Percentiles rank a stretch among this genome's conserved stretches.
Conservation (phyloP, 768 basidiomycete species). For the Postia placenta region DNA sequence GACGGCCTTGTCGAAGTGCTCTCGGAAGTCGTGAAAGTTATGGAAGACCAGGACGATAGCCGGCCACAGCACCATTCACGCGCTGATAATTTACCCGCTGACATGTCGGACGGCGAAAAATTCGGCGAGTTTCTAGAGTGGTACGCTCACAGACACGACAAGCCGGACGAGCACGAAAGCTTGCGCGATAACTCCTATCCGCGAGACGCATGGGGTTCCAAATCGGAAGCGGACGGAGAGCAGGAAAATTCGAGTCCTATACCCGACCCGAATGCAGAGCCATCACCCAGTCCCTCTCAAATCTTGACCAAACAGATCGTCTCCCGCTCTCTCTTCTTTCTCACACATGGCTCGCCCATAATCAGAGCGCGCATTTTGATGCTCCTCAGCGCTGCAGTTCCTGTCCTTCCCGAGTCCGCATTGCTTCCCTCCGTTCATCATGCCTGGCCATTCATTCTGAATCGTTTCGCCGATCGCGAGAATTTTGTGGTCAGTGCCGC, state of each 20-base stretch:
- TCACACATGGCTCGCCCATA: slow-evolving; percentile 83
- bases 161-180: slow-evolving; percentile 12
- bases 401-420: slow-evolving; percentile 64
- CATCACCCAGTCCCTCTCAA: slow-evolving; percentile 64
- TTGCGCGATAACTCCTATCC: slow-evolving; percentile 47
- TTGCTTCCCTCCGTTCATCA: slow-evolving; percentile 82
- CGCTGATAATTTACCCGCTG: not conserved
- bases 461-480: slow-evolving; percentile 69
- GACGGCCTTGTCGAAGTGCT: slow-evolving; percentile 87
- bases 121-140: slow-evolving; percentile 59
- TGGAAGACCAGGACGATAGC: slow-evolving; percentile 48
- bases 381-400: slow-evolving; percentile 67
- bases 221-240: slow-evolving; percentile 18
- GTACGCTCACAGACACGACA: slow-evolving; percentile 46
- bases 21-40: slow-evolving; percentile 74
- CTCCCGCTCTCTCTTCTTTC: slow-evolving; percentile 79
- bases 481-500: slow-evolving; percentile 78
- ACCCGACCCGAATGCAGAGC: slow-evolving; percentile 37
- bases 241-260: slow-evolving; percentile 16
- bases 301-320: slow-evolving; percentile 79
- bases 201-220: slow-evolving; percentile 47
- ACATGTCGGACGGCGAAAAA: slow-evolving; percentile 24
- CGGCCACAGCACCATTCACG: slow-evolving; percentile 10
- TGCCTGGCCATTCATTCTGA: slow-evolving; percentile 93
- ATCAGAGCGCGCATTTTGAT: slow-evolving; percentile 80